A percentile compares a stretch with the other conserved stretches of the same genome.
Evolutionary conservation across 345 rosid species (phyloP).

Genomic region (Cardiospermum halicacabum): DNA sequence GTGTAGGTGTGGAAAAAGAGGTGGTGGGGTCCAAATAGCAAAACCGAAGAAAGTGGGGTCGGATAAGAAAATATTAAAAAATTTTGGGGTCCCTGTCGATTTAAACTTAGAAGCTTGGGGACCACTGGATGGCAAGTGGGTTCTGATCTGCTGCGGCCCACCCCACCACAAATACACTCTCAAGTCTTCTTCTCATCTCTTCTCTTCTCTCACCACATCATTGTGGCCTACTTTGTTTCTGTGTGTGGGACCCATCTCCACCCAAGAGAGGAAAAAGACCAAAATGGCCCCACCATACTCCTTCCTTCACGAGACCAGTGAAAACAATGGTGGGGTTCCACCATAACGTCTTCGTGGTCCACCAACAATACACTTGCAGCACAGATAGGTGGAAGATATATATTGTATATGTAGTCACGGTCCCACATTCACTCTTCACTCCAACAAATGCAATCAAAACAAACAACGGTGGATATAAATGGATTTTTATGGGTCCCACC

Average conservation of each 20-base stretch:
- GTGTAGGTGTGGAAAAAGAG: neutral
- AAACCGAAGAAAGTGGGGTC: neutral
- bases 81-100: neutral
- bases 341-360: constrained; percentile 13
- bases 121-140: constrained; percentile 25
- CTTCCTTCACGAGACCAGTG: constrained; percentile 18
- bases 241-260: constrained; percentile 15
- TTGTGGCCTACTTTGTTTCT: neutral
- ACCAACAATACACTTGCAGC: constrained; percentile 7
- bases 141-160: constrained; percentile 11
- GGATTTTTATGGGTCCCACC: no score
- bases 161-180: constrained; percentile 1
- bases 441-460: no score
- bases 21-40: neutral
- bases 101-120: constrained; percentile 6
- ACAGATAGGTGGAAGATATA: neutral
- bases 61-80: neutral
- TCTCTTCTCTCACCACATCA: neutral
- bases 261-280: neutral
- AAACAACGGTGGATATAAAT: constrained; percentile 12
- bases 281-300: constrained; percentile 1
- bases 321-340: constrained; percentile 29
- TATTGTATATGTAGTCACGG: no score
- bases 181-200: no score
- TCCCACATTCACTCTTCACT: no score